Conservation (phyloP, 139 green algal species). For the Gonium pectorale region DNA sequence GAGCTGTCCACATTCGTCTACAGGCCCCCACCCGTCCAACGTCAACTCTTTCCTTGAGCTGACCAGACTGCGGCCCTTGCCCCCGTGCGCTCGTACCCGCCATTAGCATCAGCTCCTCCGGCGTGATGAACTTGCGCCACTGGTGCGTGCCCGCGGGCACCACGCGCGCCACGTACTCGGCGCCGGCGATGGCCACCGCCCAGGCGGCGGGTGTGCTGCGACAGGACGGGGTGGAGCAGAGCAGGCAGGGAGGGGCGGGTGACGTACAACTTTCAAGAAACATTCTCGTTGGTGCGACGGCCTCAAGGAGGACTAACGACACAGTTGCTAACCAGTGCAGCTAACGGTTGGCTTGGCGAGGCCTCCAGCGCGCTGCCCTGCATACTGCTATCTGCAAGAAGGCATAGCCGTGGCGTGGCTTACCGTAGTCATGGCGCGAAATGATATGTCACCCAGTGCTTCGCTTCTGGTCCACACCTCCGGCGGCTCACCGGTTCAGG, state of each 20-base stretch:
- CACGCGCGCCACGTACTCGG: conserved; percentile 83
- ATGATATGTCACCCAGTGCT: too few relatives aligned
- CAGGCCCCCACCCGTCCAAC: not conserved
- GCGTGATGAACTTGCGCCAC: conserved; percentile 87
- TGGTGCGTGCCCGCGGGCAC: conserved; percentile 60
- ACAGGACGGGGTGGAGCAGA: not conserved
- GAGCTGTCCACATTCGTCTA: not conserved
- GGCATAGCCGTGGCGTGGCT: too few relatives aligned
- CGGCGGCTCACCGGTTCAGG: conserved; percentile 72
- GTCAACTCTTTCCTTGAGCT: not conserved
- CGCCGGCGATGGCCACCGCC: conserved; percentile 84
- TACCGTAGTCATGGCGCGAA: too few relatives aligned
- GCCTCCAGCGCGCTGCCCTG: too few relatives aligned
- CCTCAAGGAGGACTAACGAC: too few relatives aligned
- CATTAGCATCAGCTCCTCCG: conserved; percentile 82
- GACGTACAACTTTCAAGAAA: not conserved
- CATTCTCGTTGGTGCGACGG: not conserved
- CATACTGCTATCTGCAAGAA: too few relatives aligned
- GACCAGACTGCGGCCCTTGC: too few relatives aligned
- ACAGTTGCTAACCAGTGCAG: too few relatives aligned
- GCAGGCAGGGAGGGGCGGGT: not conserved
- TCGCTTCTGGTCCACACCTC: too few relatives aligned
- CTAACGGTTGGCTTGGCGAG: too few relatives aligned
- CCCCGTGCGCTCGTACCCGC: conserved; percentile 12
- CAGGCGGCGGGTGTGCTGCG: conserved; percentile 77